A percentile compares a stretch with the other conserved stretches of the same genome.
Conservation (phyloP, 805 yeast genomes). For the Candida arabinofermentans region DNA sequence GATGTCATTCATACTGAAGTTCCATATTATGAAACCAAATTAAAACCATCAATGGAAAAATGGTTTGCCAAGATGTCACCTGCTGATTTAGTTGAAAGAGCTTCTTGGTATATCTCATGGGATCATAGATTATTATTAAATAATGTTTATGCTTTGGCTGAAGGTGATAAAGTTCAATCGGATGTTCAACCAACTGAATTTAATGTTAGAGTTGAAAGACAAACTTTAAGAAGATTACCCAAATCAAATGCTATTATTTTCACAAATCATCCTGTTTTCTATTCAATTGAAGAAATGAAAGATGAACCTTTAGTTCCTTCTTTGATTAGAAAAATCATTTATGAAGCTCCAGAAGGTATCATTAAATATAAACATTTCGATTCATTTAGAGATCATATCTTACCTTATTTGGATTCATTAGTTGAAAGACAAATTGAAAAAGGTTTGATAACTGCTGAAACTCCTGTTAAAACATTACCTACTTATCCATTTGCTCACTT, state of each 20-base stretch:
- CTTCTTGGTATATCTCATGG: slow-evolving; percentile 74
- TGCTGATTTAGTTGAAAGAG: slow-evolving; percentile 64
- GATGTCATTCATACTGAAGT: slow-evolving; percentile 66
- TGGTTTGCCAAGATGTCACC: slow-evolving; percentile 65
- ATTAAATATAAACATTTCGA: slow-evolving; percentile 61
- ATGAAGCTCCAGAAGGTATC: slow-evolving; percentile 64
- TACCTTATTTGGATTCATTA: slow-evolving; percentile 52
- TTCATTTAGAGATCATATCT: slow-evolving; percentile 53
- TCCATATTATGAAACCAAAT: slow-evolving; percentile 64
- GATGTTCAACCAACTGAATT: slow-evolving; percentile 47
- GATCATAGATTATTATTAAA: slow-evolving; percentile 58
- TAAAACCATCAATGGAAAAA: slow-evolving; percentile 66
- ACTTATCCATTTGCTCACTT: slow-evolving; percentile 64
- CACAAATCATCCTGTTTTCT: slow-evolving; percentile 76
- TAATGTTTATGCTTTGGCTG: slow-evolving; percentile 48
- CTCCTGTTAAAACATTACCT: slow-evolving; percentile 54
- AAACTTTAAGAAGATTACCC: slow-evolving; percentile 65
- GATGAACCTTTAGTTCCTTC: slow-evolving; percentile 77
- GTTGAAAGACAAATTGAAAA: slow-evolving; percentile 54
- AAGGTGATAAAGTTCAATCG: slow-evolving; percentile 43
- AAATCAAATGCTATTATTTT: slow-evolving; percentile 62
- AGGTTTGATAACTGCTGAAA: slow-evolving; percentile 51
- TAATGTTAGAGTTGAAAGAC: slow-evolving; percentile 69
- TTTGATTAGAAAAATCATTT: slow-evolving; percentile 54
- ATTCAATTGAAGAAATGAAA: slow-evolving; percentile 75